Base-by-base conservation (phyloP, 2,329 filamentous ascomycete species). In the Amylocarpus encephaloides region DNA sequence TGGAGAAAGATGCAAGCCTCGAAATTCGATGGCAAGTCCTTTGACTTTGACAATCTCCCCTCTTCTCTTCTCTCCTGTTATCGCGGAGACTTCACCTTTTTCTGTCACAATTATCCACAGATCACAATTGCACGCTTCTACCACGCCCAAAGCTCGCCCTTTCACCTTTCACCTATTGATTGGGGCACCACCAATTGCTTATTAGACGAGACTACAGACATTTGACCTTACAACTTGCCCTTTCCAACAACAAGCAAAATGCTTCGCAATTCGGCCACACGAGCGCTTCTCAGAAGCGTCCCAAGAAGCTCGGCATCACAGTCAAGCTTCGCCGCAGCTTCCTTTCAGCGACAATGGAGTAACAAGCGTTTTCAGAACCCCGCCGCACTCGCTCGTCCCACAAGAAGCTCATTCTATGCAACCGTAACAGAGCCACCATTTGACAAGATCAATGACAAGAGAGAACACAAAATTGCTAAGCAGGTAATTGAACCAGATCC, bases 401-500 rank as follows among this genome's bases (percentile, higher is more conserved):
- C 69, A 55, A 73, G 69, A 39, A 70, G 76, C 40, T 69, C 76
- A 58, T 75, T 74, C 56, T 72, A 74, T 64, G 67, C 71, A 7
- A 65, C 61, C 13, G 63, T 62, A 44, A 48, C 55, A 7, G 53
- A 52, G 12, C 54, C 59, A n/a, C 61, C 57, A 59, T 54, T 62
- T 65, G 59, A 67, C 66, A 60, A 66, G 35, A 77, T 79, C 48
- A 75, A 86, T 57, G 69, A 65, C 38, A 72, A 84, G 56, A 69
- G 70, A 29, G 84, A 87, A 64, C 72, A 74, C 42, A 70, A 75
- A 56, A 59, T 80, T 7, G 74, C 68, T 11, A 59, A 81, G 43
- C 64, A 79, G 63, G 77, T 77, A 62, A 68, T 90, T n/a, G 64
- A 78, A 50, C 62, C 78, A 2, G 68, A 78, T 26, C 85, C 85